phyloP scores from a whole-genome alignment of 805 yeast species.

The Nakazawaea siamensis region DNA sequence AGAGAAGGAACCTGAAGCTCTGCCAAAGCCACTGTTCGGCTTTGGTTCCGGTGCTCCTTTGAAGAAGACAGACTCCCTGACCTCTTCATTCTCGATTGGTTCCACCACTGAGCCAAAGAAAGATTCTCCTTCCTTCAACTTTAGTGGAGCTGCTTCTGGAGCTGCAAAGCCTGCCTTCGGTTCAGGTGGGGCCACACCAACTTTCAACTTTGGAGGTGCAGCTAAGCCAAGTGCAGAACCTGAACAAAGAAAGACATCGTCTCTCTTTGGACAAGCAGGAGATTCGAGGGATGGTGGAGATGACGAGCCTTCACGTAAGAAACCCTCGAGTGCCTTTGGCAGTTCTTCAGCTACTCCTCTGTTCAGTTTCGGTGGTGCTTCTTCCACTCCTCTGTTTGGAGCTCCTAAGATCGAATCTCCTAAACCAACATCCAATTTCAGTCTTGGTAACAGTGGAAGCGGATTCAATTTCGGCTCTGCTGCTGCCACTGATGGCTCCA shows the following conservation, averaged over 20 bases:
- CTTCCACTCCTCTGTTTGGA: neutral
- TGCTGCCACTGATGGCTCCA: neutral
- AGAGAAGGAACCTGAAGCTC: neutral
- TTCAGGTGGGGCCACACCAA: neutral
- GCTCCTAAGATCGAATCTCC: slow-evolving; percentile 7
- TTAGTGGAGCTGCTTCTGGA: neutral
- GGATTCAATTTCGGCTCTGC: slow-evolving; percentile 3
- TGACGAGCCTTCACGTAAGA: no score
- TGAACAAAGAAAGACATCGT: neutral
- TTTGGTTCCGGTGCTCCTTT: neutral
- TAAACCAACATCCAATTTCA: slow-evolving; percentile 3
- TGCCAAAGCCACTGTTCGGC: neutral
- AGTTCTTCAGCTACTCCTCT: neutral
- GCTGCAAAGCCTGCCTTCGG: neutral
- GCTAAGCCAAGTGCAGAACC: neutral
- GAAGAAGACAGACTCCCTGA: no score
- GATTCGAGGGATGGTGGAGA: no score
- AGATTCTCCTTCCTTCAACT: neutral
- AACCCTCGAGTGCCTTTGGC: no score
- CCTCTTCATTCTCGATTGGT: no score
- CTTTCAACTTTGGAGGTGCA: slow-evolving; percentile 4
- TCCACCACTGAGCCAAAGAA: neutral
- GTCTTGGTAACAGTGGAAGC: neutral
- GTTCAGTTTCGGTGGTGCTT: slow-evolving; percentile 1
- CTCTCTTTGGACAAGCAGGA: no score